phyloP scores from a whole-genome alignment of 306 rosid species.

The Vachellia collinsii region DNA sequence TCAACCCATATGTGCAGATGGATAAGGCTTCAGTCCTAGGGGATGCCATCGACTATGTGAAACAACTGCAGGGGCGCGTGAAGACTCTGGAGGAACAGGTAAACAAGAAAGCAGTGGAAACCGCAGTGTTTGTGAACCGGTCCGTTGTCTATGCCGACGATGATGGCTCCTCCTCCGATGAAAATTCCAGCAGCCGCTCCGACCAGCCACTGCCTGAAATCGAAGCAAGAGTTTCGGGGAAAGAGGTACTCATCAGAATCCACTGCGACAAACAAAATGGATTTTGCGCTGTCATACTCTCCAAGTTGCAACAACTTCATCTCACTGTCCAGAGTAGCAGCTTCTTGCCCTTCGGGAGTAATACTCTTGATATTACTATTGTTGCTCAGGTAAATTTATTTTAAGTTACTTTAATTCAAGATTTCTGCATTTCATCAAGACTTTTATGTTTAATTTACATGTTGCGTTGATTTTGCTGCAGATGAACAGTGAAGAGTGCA shows the following conservation, averaged over 20 bases:
- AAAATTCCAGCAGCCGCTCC: constrained; percentile 35
- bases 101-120: constrained; percentile 50
- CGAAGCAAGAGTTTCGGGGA: constrained; percentile 68
- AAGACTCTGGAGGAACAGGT: constrained; percentile 58
- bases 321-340: constrained; percentile 61
- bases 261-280: constrained; percentile 63
- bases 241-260: constrained; percentile 64
- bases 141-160: constrained; percentile 45
- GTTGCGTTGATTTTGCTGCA: constrained; percentile 34
- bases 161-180: constrained; percentile 48
- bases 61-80: constrained; percentile 65
- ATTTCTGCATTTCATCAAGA: background rate
- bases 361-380: constrained; percentile 65
- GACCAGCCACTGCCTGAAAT: constrained; percentile 58
- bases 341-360: constrained; percentile 63
- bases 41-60: constrained; percentile 68
- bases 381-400: constrained; percentile 60
- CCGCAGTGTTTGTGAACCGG: constrained; percentile 52
- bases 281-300: constrained; percentile 40
- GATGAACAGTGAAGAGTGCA: constrained; percentile 64
- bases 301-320: constrained; percentile 52
- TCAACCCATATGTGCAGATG: constrained; percentile 48
- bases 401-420: background rate
- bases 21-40: constrained; percentile 90
- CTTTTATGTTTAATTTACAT: background rate